A percentile compares a stretch with the other conserved stretches of the same genome.
These are phyloP conservation scores for Anisodus tanguticus DNA, from an alignment of 257 asterid genomes.

Conservation along the genomic window DNA sequence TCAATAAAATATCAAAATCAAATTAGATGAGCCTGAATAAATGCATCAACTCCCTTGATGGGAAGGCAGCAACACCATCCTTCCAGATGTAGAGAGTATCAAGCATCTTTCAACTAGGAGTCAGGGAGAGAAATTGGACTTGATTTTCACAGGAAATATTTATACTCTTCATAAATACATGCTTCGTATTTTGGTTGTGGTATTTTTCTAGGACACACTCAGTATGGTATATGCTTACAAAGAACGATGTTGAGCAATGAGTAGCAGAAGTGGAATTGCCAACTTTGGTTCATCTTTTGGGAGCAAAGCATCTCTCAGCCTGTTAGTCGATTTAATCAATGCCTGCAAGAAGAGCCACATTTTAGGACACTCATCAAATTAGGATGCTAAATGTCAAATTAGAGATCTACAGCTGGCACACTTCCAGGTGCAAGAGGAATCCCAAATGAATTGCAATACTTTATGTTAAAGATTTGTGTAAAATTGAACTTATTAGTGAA, in stretches of 20 bases:
- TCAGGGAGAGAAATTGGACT: not conserved
- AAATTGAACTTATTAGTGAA: not conserved
- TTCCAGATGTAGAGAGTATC: not conserved
- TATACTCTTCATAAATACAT: constrained; percentile 17
- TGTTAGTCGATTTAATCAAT: constrained; percentile 85
- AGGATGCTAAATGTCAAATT: not conserved
- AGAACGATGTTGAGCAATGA: constrained; percentile 95
- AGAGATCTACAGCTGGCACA: not conserved
- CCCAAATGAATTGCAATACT: constrained; percentile 6
- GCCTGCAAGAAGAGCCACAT: constrained; percentile 60
- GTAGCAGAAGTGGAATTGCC: constrained; percentile 94
- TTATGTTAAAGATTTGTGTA: not conserved
- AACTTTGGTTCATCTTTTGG: constrained; percentile 89
- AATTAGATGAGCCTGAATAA: not conserved
- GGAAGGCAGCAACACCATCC: not conserved
- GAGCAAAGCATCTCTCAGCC: constrained; percentile 91
- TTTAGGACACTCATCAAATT: constrained; percentile 2
- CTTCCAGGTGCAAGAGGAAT: constrained; percentile 7
- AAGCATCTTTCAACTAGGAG: constrained; percentile 15
- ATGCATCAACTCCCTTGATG: not conserved
- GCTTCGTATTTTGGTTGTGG: not conserved
- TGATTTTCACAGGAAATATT: not conserved
- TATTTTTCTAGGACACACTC: constrained; percentile 13
- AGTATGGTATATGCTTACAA: constrained; percentile 57
- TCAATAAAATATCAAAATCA: not conserved